Evolutionary conservation across 345 rosid genomes (phyloP), one percentile per base, ranked within the genome.

Genomic region (Boechera divaricarpa): DNA sequence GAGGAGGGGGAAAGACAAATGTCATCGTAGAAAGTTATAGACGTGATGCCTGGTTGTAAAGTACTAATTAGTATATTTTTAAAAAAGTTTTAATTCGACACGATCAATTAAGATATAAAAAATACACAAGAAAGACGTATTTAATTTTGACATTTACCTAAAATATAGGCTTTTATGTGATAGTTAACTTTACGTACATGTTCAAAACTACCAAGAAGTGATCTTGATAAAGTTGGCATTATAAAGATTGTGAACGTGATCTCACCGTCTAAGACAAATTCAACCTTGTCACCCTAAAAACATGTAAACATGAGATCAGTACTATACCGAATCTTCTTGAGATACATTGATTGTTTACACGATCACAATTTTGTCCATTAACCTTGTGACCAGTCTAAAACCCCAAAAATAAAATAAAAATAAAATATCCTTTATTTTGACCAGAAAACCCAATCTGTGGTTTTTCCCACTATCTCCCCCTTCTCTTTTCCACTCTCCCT

Each of bases 291-390:
- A 62, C 62, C 69, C 71, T 56, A 64, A 18, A 64, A 48, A 64
- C 62, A 77, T 71, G 77, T 57, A 70, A 70, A 16, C 81, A 64
- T 38, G 72, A 57, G 72, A 77, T 38, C 76, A 70, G 59, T 63
- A 54, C 69, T 18, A 31, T 41, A 69, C 64, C 58, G 60, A 70
- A 70, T 77, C 80, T 54, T 70, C 67, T 77, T 77, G 29, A 38
- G 11, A 36, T 70, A 16, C 48, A 55, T 77, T 48, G 49, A 55
- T 63, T 63, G 42, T 64, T 56, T 70, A 47, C 72, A 77, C 72
- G 58, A 77, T 70, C 66, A 35, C 16, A 56, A 70, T 63, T 54
- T 26, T 70, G 53, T 63, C 33, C 72, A 70, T 63, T 13, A 47
- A 77, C 49, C 24, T 47, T 64, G 67, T 64, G 76, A 26, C 33